phyloP scores from a whole-genome alignment of 768 basidiomycete genomes.

The Hydnomerulius pinastri region DNA sequence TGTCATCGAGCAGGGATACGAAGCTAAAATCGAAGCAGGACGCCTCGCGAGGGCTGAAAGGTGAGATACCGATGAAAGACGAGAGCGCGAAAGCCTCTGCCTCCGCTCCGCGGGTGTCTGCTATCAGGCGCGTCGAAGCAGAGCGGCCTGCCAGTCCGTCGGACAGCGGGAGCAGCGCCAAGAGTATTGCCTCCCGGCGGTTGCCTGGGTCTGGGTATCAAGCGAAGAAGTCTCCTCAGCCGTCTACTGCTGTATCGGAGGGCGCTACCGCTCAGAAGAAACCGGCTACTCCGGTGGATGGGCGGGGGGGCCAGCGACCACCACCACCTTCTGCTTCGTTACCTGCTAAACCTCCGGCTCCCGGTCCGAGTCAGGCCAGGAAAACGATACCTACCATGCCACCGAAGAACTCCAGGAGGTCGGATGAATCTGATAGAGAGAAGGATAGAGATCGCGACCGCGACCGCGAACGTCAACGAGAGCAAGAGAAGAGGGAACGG shows the following conservation, averaged over 20 bases:
- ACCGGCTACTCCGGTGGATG: slow-evolving; percentile 27
- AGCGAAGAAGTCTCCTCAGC: slow-evolving; percentile 35
- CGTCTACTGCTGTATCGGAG: slow-evolving; percentile 16
- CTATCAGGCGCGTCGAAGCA: slow-evolving; percentile 28
- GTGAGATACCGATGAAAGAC: slow-evolving; percentile 40
- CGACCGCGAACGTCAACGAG: slow-evolving; percentile 28
- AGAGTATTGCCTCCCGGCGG: slow-evolving; percentile 32
- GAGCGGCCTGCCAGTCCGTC: slow-evolving; percentile 24
- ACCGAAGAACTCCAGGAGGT: slow-evolving; percentile 18
- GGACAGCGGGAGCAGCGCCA: slow-evolving; percentile 8
- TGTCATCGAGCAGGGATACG: slow-evolving; percentile 46
- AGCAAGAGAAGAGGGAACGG: slow-evolving; percentile 25
- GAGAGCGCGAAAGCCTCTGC: slow-evolving; percentile 32
- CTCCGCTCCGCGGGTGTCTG: slow-evolving; percentile 32
- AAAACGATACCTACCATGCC: slow-evolving; percentile 29
- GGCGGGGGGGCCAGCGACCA: slow-evolving; percentile 27
- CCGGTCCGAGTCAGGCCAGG: slow-evolving; percentile 28
- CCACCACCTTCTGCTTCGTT: slow-evolving; percentile 32
- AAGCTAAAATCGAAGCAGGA: slow-evolving; percentile 42
- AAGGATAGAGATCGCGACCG: slow-evolving; percentile 17
- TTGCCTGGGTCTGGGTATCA: slow-evolving; percentile 53
- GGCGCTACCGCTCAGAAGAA: slow-evolving; percentile 19
- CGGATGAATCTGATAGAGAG: slow-evolving; percentile 32
- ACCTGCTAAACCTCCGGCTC: slow-evolving; percentile 36
- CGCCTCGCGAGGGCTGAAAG: slow-evolving; percentile 28